Conservation (phyloP, 2,329 filamentous ascomycete species). For the Beauveria sp. region DNA sequence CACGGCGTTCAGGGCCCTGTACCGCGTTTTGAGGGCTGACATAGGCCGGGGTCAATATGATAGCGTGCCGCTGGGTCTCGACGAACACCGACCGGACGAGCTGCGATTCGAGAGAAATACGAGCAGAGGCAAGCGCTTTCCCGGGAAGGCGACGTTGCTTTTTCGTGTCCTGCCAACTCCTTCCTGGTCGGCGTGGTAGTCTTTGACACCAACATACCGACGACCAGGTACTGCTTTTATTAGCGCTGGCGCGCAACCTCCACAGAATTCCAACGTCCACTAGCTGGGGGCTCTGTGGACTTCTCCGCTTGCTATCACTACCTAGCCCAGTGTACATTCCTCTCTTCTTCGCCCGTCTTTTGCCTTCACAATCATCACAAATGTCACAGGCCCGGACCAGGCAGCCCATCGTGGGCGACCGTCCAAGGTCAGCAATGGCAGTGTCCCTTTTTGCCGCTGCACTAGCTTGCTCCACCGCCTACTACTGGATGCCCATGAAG, state of each 20-base stretch:
- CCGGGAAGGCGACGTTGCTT: background rate
- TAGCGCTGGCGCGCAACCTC: background rate
- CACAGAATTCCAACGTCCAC: background rate
- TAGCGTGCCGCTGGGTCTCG: background rate
- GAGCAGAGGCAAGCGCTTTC: background rate
- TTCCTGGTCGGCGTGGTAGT: background rate
- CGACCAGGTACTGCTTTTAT: no score
- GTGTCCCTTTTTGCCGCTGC: background rate
- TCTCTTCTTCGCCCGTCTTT: no score
- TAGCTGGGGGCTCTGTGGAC: background rate
- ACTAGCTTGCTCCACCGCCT: background rate
- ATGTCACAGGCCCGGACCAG: background rate
- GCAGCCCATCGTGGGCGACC: background rate
- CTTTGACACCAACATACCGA: no score
- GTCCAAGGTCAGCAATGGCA: background rate
- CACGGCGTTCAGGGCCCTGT: slow-evolving; percentile 9
- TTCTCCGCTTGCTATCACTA: background rate
- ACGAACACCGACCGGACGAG: background rate
- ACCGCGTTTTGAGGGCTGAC: background rate
- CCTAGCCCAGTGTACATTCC: no score
- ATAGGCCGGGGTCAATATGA: background rate
- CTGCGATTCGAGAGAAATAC: background rate
- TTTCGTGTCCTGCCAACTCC: background rate
- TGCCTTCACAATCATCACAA: background rate
- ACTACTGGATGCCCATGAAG: slow-evolving; percentile 3